Evolutionary conservation across 2,329 filamentous ascomycete genomes (phyloP).

Genomic region (Pestalotiopsis sp.): DNA sequence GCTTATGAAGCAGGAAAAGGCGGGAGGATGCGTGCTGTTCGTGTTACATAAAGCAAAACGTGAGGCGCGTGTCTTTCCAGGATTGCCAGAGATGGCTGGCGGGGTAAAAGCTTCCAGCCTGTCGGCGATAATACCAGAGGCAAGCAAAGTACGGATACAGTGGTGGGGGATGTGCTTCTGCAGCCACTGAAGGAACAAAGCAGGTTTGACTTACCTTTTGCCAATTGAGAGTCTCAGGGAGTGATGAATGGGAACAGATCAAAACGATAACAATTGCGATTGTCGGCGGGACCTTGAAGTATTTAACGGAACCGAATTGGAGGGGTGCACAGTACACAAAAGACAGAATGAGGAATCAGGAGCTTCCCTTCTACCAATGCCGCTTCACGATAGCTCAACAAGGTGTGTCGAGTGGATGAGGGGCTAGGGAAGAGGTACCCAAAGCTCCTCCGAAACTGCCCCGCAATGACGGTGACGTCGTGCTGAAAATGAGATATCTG

Average conservation of each 20-base stretch:
- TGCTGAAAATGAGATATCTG: not conserved
- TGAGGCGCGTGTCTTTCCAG: constrained; percentile 7
- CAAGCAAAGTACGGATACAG: not conserved
- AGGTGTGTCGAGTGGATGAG: not conserved
- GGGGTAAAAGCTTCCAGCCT: constrained; percentile 3
- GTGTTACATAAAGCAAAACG: not conserved
- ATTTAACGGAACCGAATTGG: no score
- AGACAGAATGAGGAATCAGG: not conserved
- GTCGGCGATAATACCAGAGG: not conserved
- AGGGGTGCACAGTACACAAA: not conserved
- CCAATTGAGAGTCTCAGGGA: no score
- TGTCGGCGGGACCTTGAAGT: no score
- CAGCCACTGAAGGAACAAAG: not conserved
- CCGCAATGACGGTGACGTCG: constrained; percentile 4
- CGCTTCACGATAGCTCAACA: constrained; percentile 5
- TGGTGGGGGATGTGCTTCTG: not conserved
- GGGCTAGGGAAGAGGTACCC: not conserved
- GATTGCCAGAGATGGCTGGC: not conserved
- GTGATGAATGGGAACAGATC: no score
- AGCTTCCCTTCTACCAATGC: not conserved
- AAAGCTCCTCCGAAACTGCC: constrained; percentile 1
- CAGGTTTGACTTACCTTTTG: not conserved
- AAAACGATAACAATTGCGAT: not conserved
- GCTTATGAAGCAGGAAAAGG: constrained; percentile 1
- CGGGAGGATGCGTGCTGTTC: not conserved